Base-by-base conservation (phyloP, 2,329 filamentous ascomycete genomes). In the Penicillium sclerotiorum region DNA sequence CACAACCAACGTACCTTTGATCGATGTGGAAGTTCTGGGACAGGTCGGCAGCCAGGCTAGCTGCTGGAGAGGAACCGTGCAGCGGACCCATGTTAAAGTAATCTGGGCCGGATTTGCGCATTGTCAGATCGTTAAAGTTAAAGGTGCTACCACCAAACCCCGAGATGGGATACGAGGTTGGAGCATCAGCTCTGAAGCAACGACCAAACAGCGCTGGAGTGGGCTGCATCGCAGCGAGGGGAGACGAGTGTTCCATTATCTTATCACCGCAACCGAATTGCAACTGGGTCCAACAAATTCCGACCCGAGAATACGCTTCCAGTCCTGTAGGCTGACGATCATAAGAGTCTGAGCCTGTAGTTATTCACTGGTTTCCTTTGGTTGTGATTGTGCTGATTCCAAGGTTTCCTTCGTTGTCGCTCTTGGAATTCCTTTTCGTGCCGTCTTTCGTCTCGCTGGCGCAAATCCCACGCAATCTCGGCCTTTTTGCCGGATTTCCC, bases 11-110 rank as follows among this genome's bases (percentile, higher is more conserved):
- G 61, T 79, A 96, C 93, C 92, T 96, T 67, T 88, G 90, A 73
- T 96, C 92, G 70, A 97, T 89, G 69, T 93, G 89, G 70, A 97
- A 95, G 77, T 97, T 99, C 69, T 96, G 91, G 50, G 92, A 96
- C 63, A 97, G 81, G 74, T 99, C 94, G 55, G 91, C 92, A 35
- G 92, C 93, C 61, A 99, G 78, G 66, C 90, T 95, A 45, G 90
- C 86, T 28, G 91, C 92, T 5, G 94, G 94, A 49, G 94, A 99
- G 17, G 92, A 95, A 41, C 90, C 90, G 60, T 85, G 84, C 64
- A 90, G 78, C 45, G 87, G 82, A 68, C 89, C 91, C 63, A 88
- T 73, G 63, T 81, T 86, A 77, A 97, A 95, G 77, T 94, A 96
- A 72, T 95, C 92, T 28, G 79, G 71, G 37, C 80, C 74, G 55